Conservation (phyloP, 257 asterid genomes). For the Paraleonurus japonicus region DNA sequence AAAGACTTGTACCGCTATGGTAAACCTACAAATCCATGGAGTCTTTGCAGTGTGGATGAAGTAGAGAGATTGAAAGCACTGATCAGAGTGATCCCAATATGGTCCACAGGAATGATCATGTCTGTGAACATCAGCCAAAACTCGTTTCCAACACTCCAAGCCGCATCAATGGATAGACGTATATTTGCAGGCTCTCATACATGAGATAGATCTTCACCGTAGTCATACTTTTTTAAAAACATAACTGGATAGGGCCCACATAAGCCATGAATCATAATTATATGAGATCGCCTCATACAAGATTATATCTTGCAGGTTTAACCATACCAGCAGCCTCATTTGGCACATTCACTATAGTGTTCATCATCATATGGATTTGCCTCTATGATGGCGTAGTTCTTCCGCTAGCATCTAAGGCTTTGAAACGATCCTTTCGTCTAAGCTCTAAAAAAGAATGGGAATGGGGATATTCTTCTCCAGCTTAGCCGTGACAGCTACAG, state of each 20-base stretch:
- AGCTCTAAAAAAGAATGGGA: neutral
- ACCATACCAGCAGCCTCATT: neutral
- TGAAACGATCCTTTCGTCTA: neutral
- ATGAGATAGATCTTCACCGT: too few species aligned
- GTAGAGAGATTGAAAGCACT: neutral
- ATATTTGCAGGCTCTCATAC: too few species aligned
- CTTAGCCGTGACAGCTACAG: neutral
- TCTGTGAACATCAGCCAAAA: neutral
- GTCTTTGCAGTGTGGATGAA: neutral
- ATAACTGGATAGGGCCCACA: too few species aligned
- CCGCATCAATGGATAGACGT: neutral
- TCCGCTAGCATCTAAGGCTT: neutral
- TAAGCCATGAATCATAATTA: too few species aligned
- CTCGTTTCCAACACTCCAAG: neutral
- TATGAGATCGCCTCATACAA: too few species aligned
- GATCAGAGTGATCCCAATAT: neutral
- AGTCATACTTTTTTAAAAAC: too few species aligned
- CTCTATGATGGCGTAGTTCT: neutral
- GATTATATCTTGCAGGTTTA: neutral
- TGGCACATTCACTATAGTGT: neutral
- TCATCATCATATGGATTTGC: neutral
- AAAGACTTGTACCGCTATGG: too few species aligned
- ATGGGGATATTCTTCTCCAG: neutral
- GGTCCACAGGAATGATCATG: neutral
- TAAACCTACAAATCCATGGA: neutral